A percentile compares a stretch with the other conserved stretches of the same genome.
Conservation (phyloP, 257 asterid genomes). For the Echium plantagineum region DNA sequence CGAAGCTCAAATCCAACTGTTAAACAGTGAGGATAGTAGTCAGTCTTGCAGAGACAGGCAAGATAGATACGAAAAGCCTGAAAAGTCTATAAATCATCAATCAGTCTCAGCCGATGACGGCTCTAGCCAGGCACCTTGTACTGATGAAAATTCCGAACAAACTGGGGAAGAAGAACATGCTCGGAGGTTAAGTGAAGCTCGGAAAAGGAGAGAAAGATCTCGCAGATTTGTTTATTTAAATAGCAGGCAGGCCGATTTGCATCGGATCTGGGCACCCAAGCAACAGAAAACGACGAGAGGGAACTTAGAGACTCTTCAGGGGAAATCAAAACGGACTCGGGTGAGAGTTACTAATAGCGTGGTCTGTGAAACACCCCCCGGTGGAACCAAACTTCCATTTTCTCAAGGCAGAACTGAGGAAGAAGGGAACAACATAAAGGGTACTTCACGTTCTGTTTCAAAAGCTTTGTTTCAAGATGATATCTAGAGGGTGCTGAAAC, state of each 20-base stretch:
- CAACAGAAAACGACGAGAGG: conserved; percentile 36
- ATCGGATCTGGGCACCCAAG: conserved; percentile 88
- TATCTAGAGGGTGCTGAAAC: too few relatives aligned
- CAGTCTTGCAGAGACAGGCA: conserved; percentile 62
- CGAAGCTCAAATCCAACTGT: conserved; percentile 44
- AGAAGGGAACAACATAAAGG: conserved; percentile 13
- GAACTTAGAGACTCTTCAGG: conserved; percentile 34
- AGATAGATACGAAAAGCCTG: conserved; percentile 42
- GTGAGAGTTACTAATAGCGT: conserved; percentile 28
- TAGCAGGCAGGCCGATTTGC: conserved; percentile 59
- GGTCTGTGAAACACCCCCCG: conserved; percentile 74
- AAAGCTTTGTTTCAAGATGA: conserved; percentile 77
- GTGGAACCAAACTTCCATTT: conserved; percentile 30
- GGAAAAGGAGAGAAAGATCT: conserved; percentile 61
- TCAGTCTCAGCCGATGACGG: conserved; percentile 48
- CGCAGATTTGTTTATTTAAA: conserved; percentile 38
- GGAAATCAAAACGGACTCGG: conserved; percentile 37
- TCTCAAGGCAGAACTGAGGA: conserved; percentile 16
- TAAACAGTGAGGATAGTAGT: conserved; percentile 86
- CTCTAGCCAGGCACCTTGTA: conserved; percentile 24
- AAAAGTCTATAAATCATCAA: conserved; percentile 24
- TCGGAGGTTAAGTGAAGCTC: conserved; percentile 62
- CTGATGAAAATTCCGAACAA: conserved; percentile 18
- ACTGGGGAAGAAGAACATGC: conserved; percentile 32
- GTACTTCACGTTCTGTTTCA: conserved; percentile 36